Evolutionary conservation across 2,329 filamentous ascomycete species (phyloP), one percentile per base, ranked within the genome.

Genomic region (Apiospora hydei): DNA sequence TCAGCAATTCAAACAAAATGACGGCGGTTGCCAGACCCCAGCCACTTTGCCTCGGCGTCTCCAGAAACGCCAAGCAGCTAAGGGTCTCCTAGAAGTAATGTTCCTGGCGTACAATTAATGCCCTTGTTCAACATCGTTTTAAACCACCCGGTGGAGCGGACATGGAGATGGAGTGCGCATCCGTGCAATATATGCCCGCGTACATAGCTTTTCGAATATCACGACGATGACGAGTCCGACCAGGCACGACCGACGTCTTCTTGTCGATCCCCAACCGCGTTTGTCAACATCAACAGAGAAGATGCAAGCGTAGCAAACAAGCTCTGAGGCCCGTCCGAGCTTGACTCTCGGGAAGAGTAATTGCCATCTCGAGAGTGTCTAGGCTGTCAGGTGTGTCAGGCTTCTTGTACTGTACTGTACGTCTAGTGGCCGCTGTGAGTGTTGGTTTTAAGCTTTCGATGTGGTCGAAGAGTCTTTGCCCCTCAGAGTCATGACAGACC

Each of bases 321-420:
- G 30, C 66, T 68, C 66, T 47, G 24, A 68, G 26, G 66, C 66
- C 44, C 66, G 66, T 47, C 66, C 66, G 66, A 68, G 66, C 66
- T 47, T 68, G 66, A 68, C 66, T 68, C n/a, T 30, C 66, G 66
- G 66, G 66, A 68, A 34, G 34, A 41, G 34, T 64, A 64, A 44
- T 47, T 68, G 66, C 41, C 66, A 68, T 44, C 41, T 46, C 44
- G 66, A 68, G 66, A 68, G 24, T 68, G 66, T 68, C 43, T 46
- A 46, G 66, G 43, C 44, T 47, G 66, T 68, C 66, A 46, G 57
- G 34, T 64, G 34, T 21, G 41, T 41, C 57, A 41, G 18, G 34
- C 34, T 64, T 38, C 10, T 11, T 34, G 57, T 18, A 10, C 30
- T 4, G 53, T 34, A 21, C 53, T 61, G 30, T 64, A 24, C 57